These are phyloP conservation scores for Aureobasidium leucospermi DNA, from an alignment of 2,329 filamentous ascomycete genomes.

Conservation along the genomic window DNA sequence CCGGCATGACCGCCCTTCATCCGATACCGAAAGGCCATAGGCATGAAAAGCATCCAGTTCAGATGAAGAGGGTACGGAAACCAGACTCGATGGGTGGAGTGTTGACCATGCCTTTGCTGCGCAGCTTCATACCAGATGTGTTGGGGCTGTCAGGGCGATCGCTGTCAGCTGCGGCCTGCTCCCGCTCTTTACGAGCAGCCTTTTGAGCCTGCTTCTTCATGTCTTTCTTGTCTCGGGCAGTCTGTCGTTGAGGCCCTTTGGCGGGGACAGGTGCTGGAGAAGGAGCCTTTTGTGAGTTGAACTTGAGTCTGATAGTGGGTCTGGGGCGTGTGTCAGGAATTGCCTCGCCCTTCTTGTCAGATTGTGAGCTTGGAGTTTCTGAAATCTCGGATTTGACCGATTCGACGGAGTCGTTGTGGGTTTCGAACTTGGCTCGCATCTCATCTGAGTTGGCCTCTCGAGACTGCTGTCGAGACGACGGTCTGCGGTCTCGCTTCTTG, in stretches of 20 bases:
- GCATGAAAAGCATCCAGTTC: constrained; percentile 13
- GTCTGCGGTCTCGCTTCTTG: constrained; percentile 44
- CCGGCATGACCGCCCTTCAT: constrained; percentile 5
- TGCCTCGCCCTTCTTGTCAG: constrained; percentile 11
- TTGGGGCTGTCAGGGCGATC: constrained; percentile 5
- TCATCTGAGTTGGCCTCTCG: constrained; percentile 23
- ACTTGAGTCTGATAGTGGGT: constrained; percentile 26
- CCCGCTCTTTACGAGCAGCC: constrained; percentile 33
- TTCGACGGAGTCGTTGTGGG: constrained; percentile 28
- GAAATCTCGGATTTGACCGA: constrained; percentile 26
- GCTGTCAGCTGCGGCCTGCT: constrained; percentile 21
- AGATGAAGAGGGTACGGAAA: constrained; percentile 32
- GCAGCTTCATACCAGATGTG: constrained; percentile 23
- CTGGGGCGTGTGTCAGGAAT: constrained; percentile 2
- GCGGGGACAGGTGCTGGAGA: constrained; percentile 21
- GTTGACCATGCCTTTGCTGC: constrained; percentile 26
- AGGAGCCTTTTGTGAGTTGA: constrained; percentile 23
- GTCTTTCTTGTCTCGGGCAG: constrained; percentile 32
- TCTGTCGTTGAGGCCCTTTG: constrained; percentile 27
- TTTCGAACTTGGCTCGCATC: constrained; percentile 24
- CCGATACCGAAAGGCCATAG: background rate
- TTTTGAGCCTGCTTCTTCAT: constrained; percentile 37
- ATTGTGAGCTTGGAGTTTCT: constrained; percentile 15
- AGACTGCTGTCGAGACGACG: constrained; percentile 33
- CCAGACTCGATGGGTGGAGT: constrained; percentile 30